Base-by-base conservation (phyloP, 805 yeast genomes). In the Wickerhamiella occidentalis region DNA sequence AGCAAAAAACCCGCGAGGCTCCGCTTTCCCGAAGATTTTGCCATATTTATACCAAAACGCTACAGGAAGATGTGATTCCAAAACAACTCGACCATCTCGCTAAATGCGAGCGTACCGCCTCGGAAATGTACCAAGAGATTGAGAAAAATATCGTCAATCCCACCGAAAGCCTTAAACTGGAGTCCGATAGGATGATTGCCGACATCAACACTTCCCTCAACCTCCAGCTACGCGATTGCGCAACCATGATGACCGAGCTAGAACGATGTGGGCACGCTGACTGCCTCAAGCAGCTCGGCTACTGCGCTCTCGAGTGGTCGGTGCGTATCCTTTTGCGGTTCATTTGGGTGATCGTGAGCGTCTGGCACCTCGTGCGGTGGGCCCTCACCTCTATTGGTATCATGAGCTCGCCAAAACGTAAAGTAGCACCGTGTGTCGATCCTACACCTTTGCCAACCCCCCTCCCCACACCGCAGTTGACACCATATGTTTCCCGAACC, bases 201-300 rank as follows among this genome's bases (percentile, higher is more conserved):
- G 61, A 58, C 46, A 60, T 58, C 36, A 55, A 55, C 52, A 56
- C 61, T 11, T 55, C 56, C 5, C 55, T 58, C 28, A 58, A 55
- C 54, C 52, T 55, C n/a, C 54, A 53, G 43, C 51, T 58, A 40
- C 55, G 62, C 35, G 58, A 57, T 25, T 40, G 55, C 28, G 40
- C 54, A 9, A 47, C 58, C 4, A 56, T 58, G 18, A 49, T 58
- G 49, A 61, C 57, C 22, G 52, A 56, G 36, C 42, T 54, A 29
- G 51, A 47, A 40, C 44, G 51, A 12, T 30, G 48, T 33, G 41
- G 47, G 28, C 33, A 48, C 21, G 42, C 55, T 28, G 51, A 51
- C 9, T 26, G 52, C 35, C 26, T 50, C 23, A 35, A 40, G 19
- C 37, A 46, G 18, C 11, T 47, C 9, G 50, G 53, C 42, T 58